phyloP scores from a whole-genome alignment of 495 filamentous ascomycete species.

The Hypoxylon fragiforme region DNA sequence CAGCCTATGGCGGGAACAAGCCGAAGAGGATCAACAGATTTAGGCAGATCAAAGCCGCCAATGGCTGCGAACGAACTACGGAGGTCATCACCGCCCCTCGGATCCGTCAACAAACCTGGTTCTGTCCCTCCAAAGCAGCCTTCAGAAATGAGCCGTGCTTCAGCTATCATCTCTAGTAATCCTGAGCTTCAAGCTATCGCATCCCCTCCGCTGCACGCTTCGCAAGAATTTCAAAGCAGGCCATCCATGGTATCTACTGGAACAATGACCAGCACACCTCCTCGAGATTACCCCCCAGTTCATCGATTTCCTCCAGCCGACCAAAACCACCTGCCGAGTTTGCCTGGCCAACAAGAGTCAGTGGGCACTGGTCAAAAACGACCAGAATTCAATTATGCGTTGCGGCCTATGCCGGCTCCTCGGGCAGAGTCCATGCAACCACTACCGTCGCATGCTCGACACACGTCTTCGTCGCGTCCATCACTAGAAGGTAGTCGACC shows the following conservation, averaged over 20 bases:
- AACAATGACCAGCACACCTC: constrained; percentile 82
- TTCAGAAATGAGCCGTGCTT: constrained; percentile 52
- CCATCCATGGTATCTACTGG: constrained; percentile 87
- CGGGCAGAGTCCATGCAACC: constrained; percentile 55
- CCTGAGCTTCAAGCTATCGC: constrained; percentile 57
- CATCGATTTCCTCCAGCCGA: constrained; percentile 64
- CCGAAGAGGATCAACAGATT: constrained; percentile 41
- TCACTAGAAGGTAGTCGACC: constrained; percentile 78
- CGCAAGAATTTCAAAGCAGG: constrained; percentile 62
- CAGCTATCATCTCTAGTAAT: constrained; percentile 55
- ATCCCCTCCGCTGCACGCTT: constrained; percentile 51
- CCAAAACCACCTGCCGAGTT: constrained; percentile 60
- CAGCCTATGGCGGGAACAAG: constrained; percentile 39
- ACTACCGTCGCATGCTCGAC: constrained; percentile 45
- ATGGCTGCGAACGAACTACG: constrained; percentile 11
- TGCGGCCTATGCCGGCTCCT: constrained; percentile 30
- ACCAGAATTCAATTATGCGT: constrained; percentile 30
- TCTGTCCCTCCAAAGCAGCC: constrained; percentile 45
- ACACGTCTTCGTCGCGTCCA: constrained; percentile 72
- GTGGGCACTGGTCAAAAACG: constrained; percentile 38
- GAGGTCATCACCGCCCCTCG: constrained; percentile 27
- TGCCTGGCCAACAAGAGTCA: constrained; percentile 46
- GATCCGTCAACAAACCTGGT: constrained; percentile 38
- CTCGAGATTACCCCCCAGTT: constrained; percentile 59
- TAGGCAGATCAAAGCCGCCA: constrained; percentile 34